These are phyloP conservation scores for Trichaptum fuscoviolaceum DNA, from an alignment of 768 basidiomycete species.

Conservation along the genomic window DNA sequence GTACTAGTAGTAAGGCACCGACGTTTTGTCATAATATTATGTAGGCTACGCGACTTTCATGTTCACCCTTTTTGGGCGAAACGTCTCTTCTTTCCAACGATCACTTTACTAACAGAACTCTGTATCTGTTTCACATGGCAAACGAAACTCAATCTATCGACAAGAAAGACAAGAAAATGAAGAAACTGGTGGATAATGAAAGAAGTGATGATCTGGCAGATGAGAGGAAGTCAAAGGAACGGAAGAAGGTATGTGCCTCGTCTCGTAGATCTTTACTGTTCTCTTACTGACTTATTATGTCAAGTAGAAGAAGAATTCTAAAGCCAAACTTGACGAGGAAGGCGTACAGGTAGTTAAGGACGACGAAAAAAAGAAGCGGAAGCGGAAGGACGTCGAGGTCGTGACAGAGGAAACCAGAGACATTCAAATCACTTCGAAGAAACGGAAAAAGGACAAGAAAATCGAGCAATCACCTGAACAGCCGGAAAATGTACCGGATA, in stretches of 20 bases:
- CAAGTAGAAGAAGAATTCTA: neutral
- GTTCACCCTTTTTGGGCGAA: neutral
- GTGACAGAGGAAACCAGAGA: constrained; percentile 6
- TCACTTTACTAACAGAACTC: neutral
- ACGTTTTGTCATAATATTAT: neutral
- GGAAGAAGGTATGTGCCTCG: neutral
- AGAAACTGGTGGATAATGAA: neutral
- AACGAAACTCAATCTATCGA: neutral
- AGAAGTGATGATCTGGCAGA: neutral
- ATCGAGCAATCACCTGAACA: neutral
- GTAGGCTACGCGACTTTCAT: no score
- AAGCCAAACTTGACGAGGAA: neutral
- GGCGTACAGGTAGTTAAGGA: neutral
- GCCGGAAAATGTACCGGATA: constrained; percentile 9
- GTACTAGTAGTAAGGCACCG: neutral
- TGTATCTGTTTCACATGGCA: neutral
- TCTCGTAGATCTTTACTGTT: neutral
- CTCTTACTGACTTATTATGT: neutral
- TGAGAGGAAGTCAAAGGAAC: neutral
- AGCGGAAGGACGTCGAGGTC: constrained; percentile 13
- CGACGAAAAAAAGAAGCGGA: constrained; percentile 18
- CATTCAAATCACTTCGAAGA: constrained; percentile 6
- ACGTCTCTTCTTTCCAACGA: neutral
- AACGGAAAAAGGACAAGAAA: constrained; percentile 11
- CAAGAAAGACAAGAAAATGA: neutral